These are phyloP conservation scores for Leucosporidium yakuticum DNA, from an alignment of 768 basidiomycete species.

Conservation along the genomic window DNA sequence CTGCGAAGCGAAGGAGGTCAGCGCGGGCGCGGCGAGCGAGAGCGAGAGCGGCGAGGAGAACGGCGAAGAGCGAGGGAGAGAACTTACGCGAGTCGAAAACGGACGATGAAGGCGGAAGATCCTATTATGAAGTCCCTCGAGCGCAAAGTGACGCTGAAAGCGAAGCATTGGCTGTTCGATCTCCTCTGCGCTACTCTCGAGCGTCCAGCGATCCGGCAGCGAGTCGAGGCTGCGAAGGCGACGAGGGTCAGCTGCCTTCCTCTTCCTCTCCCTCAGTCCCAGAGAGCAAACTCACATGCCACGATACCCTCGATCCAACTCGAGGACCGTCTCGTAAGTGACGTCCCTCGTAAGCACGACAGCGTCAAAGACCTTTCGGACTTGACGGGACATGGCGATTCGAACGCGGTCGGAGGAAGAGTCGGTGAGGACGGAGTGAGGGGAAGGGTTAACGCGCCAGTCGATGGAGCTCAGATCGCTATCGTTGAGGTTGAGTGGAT, in stretches of 20 bases:
- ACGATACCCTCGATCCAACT: conserved; percentile 34
- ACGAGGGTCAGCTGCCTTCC: not conserved
- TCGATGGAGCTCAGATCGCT: conserved; percentile 25
- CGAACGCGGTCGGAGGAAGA: conserved; percentile 31
- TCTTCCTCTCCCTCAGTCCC: too few relatives aligned
- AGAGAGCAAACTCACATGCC: conserved; percentile 9
- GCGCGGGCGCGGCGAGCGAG: too few relatives aligned
- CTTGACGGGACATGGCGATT: conserved; percentile 32
- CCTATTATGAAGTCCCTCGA: conserved; percentile 34
- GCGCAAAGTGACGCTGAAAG: conserved; percentile 33
- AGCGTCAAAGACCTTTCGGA: conserved; percentile 31
- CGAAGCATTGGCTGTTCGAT: conserved; percentile 31
- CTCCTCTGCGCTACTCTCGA: conserved; percentile 20
- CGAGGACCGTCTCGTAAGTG: conserved; percentile 14
- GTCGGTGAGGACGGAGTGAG: conserved; percentile 30
- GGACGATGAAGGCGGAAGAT: conserved; percentile 34
- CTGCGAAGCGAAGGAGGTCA: too few relatives aligned
- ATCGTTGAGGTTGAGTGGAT: conserved; percentile 34
- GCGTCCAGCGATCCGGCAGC: conserved; percentile 31
- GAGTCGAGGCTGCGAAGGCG: conserved; percentile 4
- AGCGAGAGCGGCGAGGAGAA: too few relatives aligned
- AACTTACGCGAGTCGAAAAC: not conserved
- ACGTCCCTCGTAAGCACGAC: conserved; percentile 21
- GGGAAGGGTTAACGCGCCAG: conserved; percentile 13
- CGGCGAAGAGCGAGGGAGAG: too few relatives aligned